Evolutionary conservation across 2,329 filamentous ascomycete species (phyloP), one percentile per base, ranked within the genome.

Genomic region (Cladosporium sp.): DNA sequence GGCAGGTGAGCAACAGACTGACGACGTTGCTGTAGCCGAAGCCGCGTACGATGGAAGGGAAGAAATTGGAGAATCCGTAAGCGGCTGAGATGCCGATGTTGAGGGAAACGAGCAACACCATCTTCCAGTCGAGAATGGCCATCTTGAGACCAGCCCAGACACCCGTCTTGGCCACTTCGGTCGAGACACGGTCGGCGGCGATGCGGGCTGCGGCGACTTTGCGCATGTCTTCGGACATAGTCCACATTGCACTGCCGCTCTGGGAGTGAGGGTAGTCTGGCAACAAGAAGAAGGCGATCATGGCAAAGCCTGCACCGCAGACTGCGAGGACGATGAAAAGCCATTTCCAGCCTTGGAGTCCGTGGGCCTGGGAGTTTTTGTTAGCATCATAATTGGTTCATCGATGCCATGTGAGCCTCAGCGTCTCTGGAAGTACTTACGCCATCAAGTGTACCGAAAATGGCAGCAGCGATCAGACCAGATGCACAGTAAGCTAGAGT

Each of bases 401-500:
- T n/a, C n/a, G n/a, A n/a, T n/a, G n/a, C n/a, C n/a, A 88, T 80
- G 46, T 80, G 67, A 86, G 86, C 0, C 85, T 68, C 57, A 53
- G 60, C 49, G 54, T 60, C 83, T 76, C 86, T 8, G 79, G 6
- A 74, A 68, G 4, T 68, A 2, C 80, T 82, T 12, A 67, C 68
- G 0, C 69, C 67, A 6, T 78, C 74, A 54, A 85, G 75, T 76
- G 89, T 79, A 15, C 73, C 69, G 1, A 78, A 83, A 47, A 89
- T 84, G 3, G 83, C 72, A n/a, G 72, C 70, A 11, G 71, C 71
- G 18, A 75, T 70, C 2, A 75, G 57, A 6, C 84, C 85, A 0
- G 82, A 84, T 58, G 88, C 88, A 2, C 85, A 84, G 3, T 83
- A 83, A 0, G 82, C 83, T 30, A 62, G 7, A 63, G 78, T 72